Evolutionary conservation across 805 yeast species (phyloP), one percentile per base, ranked within the genome.

Genomic region (Metschnikowia borealis): DNA sequence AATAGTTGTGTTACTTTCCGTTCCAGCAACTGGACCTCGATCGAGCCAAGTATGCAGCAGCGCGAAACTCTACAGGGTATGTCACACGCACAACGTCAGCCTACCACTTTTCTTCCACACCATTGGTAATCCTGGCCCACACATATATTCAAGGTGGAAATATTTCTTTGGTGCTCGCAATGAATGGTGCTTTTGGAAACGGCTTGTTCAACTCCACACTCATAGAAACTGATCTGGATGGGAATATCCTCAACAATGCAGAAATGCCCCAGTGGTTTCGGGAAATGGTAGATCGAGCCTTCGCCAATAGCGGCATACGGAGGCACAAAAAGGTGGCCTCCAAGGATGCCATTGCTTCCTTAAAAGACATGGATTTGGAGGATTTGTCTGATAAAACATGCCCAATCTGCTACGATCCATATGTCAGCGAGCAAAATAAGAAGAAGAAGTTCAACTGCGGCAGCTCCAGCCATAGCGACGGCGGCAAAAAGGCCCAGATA

Each of bases 361-460:
- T 72, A 36, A 54, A 57, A 36, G 62, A 54, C 14, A 64, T 68
- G 13, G 64, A 59, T 20, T 13, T 51, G 11, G 54, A 46, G 5
- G 49, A 44, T 2, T 36, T 64, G 37, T 54, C 53, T 4, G 57
- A 59, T 18, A 55, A 53, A 23, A 67, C 64, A 6, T 73, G 77
- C 51, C 74, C 77, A 2, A 73, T 73, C 17, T 73, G 77, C 58
- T 73, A 69, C 53, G 77, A 73, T 17, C 47, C 61, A 6, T 71
- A 68, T 48, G 70, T 47, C 4, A 17, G n/a, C 13, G 47, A 32
- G 15, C 43, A 42, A 26, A 52, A 52, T 36, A 56, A 54, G 47
- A 56, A 56, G 41, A 36, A 42, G 47, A 52, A 50, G 41, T 44
- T 44, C 26, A 44, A 44, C 33, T 44, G 46, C 23, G 38, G 37